Evolutionary conservation across 2,329 filamentous ascomycete species (phyloP).

Genomic region (Penicillium aurantiogriseum): DNA sequence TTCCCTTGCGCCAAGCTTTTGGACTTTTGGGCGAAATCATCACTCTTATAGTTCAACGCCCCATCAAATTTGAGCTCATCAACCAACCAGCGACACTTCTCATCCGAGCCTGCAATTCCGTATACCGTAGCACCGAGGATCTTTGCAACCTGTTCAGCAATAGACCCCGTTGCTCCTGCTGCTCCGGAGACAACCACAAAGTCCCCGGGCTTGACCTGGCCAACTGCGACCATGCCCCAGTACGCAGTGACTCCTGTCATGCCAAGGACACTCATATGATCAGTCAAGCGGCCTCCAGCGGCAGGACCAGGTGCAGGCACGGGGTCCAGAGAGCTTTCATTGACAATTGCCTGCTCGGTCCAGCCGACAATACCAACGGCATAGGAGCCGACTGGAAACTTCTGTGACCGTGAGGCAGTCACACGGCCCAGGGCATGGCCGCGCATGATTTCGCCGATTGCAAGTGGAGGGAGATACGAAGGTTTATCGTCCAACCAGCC

Average conservation of each 20-base stretch:
- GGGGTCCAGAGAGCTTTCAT: not conserved
- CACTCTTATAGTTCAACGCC: conserved; percentile 56
- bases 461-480: not conserved
- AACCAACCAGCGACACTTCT: conserved; percentile 52
- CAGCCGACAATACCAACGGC: not conserved
- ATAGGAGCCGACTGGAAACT: not conserved
- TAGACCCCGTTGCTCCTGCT: conserved; percentile 50
- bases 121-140: conserved; percentile 37
- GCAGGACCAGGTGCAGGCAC: not conserved
- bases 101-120: conserved; percentile 53
- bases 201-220: conserved; percentile 39
- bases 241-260: conserved; percentile 49
- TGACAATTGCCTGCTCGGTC: not conserved
- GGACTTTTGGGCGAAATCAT: not conserved
- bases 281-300: not conserved
- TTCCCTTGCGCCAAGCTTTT: too few species aligned
- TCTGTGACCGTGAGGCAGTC: not conserved
- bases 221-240: conserved; percentile 45
- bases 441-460: not conserved
- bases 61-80: conserved; percentile 54
- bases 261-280: conserved; percentile 36
- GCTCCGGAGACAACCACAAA: conserved; percentile 49
- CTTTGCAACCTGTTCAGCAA: conserved; percentile 56
- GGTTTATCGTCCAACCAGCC: not conserved
- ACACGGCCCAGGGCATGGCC: not conserved